These are phyloP conservation scores for Plenodomus biglobosus DNA, from an alignment of 2,329 filamentous ascomycete species.

Conservation along the genomic window DNA sequence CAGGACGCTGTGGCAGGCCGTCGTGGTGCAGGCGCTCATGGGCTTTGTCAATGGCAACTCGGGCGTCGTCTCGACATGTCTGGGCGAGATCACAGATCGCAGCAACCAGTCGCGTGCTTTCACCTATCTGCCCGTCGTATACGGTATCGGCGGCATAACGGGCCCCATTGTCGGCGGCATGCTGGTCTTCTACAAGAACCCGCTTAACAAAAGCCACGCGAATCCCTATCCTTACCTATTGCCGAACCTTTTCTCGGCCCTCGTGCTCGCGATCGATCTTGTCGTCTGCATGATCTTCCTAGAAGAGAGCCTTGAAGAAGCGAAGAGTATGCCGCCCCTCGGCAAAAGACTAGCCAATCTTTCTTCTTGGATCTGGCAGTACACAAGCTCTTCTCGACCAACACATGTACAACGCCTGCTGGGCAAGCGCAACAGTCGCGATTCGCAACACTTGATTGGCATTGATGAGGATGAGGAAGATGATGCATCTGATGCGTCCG, in stretches of 20 bases:
- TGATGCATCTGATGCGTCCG: slow-evolving; percentile 42
- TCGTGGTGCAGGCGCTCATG: slow-evolving; percentile 86
- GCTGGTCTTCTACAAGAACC: slow-evolving; percentile 66
- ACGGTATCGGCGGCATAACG: slow-evolving; percentile 89
- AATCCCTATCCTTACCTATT: slow-evolving; percentile 77
- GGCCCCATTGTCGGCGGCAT: slow-evolving; percentile 89
- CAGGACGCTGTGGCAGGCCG: slow-evolving; percentile 76
- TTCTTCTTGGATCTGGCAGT: slow-evolving; percentile 71
- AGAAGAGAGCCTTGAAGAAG: slow-evolving; percentile 79
- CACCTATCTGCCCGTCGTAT: slow-evolving; percentile 93
- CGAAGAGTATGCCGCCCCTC: slow-evolving; percentile 62
- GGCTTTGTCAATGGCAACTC: slow-evolving; percentile 94
- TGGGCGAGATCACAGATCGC: slow-evolving; percentile 92
- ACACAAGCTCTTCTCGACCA: slow-evolving; percentile 60
- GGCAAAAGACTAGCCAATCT: slow-evolving; percentile 60
- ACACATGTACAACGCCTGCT: slow-evolving; percentile 57
- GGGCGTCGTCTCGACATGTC: slow-evolving; percentile 86
- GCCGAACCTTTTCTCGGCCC: slow-evolving; percentile 79
- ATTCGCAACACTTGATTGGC: slow-evolving; percentile 37
- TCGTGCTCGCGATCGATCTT: slow-evolving; percentile 71
- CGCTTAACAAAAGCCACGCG: slow-evolving; percentile 53
- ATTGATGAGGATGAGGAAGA: slow-evolving; percentile 48
- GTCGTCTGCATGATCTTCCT: slow-evolving; percentile 76
- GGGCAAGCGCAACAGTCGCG: slow-evolving; percentile 26
- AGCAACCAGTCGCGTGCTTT: slow-evolving; percentile 94